Base-by-base conservation (phyloP, 495 filamentous ascomycete species). In the Neurospora cerealis region DNA sequence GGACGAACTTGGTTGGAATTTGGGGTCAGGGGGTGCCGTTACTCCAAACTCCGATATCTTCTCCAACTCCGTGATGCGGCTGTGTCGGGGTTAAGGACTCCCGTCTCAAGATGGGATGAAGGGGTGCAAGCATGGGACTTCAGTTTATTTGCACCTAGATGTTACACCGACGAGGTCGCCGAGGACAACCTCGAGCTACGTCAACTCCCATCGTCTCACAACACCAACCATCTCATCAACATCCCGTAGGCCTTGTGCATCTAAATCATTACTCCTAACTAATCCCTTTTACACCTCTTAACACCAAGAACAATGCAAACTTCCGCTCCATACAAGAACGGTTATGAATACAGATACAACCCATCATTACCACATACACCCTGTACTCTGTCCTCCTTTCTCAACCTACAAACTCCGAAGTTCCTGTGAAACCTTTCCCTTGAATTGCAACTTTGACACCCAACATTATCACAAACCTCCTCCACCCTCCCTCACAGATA, bases 401-500 rank as follows among this genome's bases (percentile, higher is more conserved):
- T 4, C 5, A 66, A 34, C 13, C 34, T 19, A 5, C 54, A 66
- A 66, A 19, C 28, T 36, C 54, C 54, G 15, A 66, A 34, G 3
- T 34, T 17, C 54, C 54, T 9, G 13, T 19, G 6, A 34, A 66
- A 15, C 1, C 54, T 66, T 34, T 66, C 4, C 28, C 28, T 60
- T 28, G 21, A 7, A 3, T 15, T 60, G 21, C 5, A 28, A 60
- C 17, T 28, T 28, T 28, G 24, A 44, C 41, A 8, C 7, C 37
- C 17, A 28, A 39, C 8, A 17, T 6, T 34, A 39, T 38, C 24
- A 60, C 10, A 41, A 19, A 38, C 34, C 41, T 13, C 46, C 46
- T 13, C 46, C 38, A 41, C 41, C 24, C 6, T 71, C 69, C 69
- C 34, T 77, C 88, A 99, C 74, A 98, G 83, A 85, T 97, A 99